These are phyloP conservation scores for Exophiala sp. DNA, from an alignment of 2,329 filamentous ascomycete genomes.

Conservation along the genomic window DNA sequence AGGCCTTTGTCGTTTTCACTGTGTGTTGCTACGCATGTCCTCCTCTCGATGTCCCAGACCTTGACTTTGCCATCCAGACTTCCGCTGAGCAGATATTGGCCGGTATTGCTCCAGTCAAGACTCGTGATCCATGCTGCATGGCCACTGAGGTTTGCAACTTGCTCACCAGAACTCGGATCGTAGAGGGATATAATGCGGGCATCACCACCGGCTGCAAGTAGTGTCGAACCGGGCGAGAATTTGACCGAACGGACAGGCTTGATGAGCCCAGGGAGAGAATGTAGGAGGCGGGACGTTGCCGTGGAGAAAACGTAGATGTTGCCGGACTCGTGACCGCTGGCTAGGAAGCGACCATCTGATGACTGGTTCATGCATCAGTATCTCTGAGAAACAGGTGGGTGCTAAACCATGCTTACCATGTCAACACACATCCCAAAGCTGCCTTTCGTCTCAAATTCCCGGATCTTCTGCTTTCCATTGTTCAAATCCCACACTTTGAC, in stretches of 20 bases:
- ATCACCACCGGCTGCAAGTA: slow-evolving; percentile 87
- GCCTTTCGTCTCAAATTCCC: slow-evolving; percentile 86
- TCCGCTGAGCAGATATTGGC: slow-evolving; percentile 84
- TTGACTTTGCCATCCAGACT: slow-evolving; percentile 92
- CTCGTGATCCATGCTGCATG: slow-evolving; percentile 86
- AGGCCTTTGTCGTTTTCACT: slow-evolving; percentile 82
- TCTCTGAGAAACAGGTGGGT: background rate
- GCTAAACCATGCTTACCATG: slow-evolving; percentile 49
- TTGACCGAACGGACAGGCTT: slow-evolving; percentile 81
- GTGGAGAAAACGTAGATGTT: slow-evolving; percentile 95
- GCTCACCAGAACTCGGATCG: slow-evolving; percentile 87
- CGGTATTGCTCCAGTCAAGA: slow-evolving; percentile 88
- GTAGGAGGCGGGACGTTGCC: slow-evolving; percentile 70
- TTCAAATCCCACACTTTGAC: slow-evolving; percentile 81
- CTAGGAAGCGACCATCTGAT: slow-evolving; percentile 76
- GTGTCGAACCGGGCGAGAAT: slow-evolving; percentile 80
- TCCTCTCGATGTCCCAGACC: slow-evolving; percentile 86
- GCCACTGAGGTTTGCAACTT: slow-evolving; percentile 77
- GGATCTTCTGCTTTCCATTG: slow-evolving; percentile 60
- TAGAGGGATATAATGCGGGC: slow-evolving; percentile 85
- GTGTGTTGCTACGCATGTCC: slow-evolving; percentile 85
- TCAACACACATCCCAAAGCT: slow-evolving; percentile 89
- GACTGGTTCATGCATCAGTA: slow-evolving; percentile 34
- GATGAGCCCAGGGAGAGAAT: slow-evolving; percentile 78
- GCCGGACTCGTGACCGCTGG: slow-evolving; percentile 89